These are phyloP conservation scores for Coniochaeta sp. DNA, from an alignment of 2,329 filamentous ascomycete genomes.

Conservation along the genomic window DNA sequence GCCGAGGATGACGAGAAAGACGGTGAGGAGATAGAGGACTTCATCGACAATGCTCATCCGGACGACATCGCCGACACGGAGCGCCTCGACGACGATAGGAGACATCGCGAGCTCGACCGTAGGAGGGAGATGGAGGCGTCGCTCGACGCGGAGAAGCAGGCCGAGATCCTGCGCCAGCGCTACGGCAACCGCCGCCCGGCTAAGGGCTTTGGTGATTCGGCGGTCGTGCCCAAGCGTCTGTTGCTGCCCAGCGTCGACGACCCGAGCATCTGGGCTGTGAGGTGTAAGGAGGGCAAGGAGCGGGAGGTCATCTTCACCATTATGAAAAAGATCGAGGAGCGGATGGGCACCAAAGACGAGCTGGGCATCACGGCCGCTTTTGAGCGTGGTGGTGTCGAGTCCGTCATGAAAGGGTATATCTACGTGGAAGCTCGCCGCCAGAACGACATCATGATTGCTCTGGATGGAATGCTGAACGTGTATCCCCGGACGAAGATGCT, in stretches of 20 bases:
- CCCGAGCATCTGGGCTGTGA: constrained; percentile 90
- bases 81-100: constrained; percentile 79
- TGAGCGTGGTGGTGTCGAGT: constrained; percentile 71
- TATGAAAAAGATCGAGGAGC: constrained; percentile 82
- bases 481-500: constrained; percentile 84
- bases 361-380: constrained; percentile 85
- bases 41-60: constrained; percentile 83
- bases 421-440: constrained; percentile 89
- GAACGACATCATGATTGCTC: constrained; percentile 74
- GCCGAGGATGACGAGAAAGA: constrained; percentile 86
- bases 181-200: constrained; percentile 73
- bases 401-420: constrained; percentile 85
- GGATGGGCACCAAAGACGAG: constrained; percentile 68
- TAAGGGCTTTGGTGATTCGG: constrained; percentile 59
- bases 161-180: constrained; percentile 76
- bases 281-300: constrained; percentile 93
- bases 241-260: constrained; percentile 91
- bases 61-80: constrained; percentile 80
- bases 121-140: constrained; percentile 81
- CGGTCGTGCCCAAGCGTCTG: constrained; percentile 75
- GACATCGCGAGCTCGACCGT: constrained; percentile 90
- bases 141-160: constrained; percentile 90
- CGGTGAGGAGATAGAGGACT: constrained; percentile 72
- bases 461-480: constrained; percentile 81
- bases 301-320: constrained; percentile 82